A percentile compares a stretch with the other conserved stretches of the same genome.
Conservation (phyloP, 192 early-diverging fungal genomes). For the Linnemannia exigua region DNA sequence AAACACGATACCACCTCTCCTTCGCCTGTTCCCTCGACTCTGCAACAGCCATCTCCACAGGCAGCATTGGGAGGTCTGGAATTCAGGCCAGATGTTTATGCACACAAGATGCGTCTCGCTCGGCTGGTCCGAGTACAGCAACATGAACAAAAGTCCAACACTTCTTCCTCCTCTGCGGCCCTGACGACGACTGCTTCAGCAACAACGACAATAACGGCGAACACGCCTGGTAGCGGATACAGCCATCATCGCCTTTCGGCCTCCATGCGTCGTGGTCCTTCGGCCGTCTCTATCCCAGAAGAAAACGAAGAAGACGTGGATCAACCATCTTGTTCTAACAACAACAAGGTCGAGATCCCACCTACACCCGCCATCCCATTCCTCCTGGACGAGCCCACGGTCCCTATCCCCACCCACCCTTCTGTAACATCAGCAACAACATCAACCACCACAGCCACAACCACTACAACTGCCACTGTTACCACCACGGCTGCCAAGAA, state of each 20-base stretch:
- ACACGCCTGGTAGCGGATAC: not conserved
- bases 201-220: not conserved
- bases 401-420: not conserved
- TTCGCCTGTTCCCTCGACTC: slow-evolving; percentile 3
- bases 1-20: not conserved
- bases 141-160: not conserved
- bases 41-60: slow-evolving; percentile 16
- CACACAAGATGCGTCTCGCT: slow-evolving; percentile 47
- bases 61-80: slow-evolving; percentile 29
- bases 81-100: slow-evolving; percentile 51
- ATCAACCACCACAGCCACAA: not conserved
- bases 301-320: slow-evolving; percentile 49
- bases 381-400: not conserved
- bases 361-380: not conserved
- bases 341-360: not conserved
- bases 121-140: slow-evolving; percentile 40
- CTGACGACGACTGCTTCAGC: too few relatives aligned
- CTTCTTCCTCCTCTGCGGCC: not conserved
- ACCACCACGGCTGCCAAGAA: slow-evolving; percentile 8
- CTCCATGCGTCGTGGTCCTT: slow-evolving; percentile 19
- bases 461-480: not conserved
- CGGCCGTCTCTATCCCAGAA: slow-evolving; percentile 32
- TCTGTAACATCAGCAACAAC: too few relatives aligned
- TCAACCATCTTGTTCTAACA: too few relatives aligned
- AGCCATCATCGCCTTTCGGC: not conserved